phyloP scores from a whole-genome alignment of 192 early-diverging fungal genomes.

The Backusella morwellensis region DNA sequence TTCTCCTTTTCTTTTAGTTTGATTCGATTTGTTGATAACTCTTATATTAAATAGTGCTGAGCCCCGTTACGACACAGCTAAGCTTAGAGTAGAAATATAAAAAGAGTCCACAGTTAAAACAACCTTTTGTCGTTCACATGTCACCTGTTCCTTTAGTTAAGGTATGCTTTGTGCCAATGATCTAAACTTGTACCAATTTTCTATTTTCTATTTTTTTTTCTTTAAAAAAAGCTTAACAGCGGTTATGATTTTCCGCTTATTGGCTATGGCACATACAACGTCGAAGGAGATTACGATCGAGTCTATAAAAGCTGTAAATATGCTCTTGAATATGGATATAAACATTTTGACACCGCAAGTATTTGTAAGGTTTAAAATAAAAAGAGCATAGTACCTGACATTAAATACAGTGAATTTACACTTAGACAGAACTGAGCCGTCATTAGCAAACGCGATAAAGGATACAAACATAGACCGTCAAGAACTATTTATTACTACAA shows the following conservation, averaged over 20 bases:
- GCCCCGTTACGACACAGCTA: too few relatives aligned
- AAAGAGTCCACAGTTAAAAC: too few relatives aligned
- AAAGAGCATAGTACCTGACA: neutral
- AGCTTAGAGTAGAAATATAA: too few relatives aligned
- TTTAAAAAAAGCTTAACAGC: constrained; percentile 26
- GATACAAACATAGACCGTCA: constrained; percentile 51
- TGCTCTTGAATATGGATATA: constrained; percentile 27
- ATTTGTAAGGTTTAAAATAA: constrained; percentile 13
- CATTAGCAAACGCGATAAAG: constrained; percentile 61
- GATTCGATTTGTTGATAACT: too few relatives aligned
- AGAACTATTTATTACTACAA: constrained; percentile 66
- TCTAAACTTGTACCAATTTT: neutral
- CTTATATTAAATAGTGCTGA: too few relatives aligned
- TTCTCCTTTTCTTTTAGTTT: too few relatives aligned
- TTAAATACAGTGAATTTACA: neutral
- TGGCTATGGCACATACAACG: constrained; percentile 32
- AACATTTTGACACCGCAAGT: constrained; percentile 32
- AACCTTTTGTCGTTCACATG: neutral
- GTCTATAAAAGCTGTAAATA: constrained; percentile 23
- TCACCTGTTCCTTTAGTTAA: neutral
- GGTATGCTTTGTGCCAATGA: neutral
- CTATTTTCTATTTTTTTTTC: neutral
- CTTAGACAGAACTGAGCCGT: constrained; percentile 61
- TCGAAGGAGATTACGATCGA: constrained; percentile 8
- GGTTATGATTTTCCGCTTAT: constrained; percentile 29